Percentiles rank a stretch among this genome's conserved stretches.
phyloP scores from a whole-genome alignment of 2,329 filamentous ascomycete genomes.

The Ceratocystis colombiana region DNA sequence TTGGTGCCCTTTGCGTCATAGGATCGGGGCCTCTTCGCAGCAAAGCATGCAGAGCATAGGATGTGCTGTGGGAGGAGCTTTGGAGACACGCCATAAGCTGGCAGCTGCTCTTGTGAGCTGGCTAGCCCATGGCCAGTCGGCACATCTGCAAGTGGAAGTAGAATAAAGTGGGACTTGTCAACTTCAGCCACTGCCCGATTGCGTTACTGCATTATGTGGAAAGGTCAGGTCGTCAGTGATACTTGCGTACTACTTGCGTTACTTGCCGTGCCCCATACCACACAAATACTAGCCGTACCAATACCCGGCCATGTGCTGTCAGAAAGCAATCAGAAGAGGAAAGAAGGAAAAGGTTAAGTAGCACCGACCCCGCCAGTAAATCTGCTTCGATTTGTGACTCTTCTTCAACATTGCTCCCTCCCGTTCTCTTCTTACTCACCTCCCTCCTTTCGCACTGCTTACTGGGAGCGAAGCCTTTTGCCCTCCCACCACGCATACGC shows the following conservation, averaged over 20 bases:
- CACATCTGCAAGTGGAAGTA: not conserved
- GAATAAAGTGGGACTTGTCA: not conserved
- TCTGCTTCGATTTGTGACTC: not conserved
- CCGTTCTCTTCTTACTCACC: not conserved
- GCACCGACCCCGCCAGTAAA: not conserved
- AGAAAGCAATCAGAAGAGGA: slow-evolving; percentile 8
- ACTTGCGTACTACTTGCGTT: not conserved
- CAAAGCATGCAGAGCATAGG: not conserved
- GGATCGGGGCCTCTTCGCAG: slow-evolving; percentile 11
- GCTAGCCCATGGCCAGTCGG: not conserved
- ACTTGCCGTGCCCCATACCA: not conserved
- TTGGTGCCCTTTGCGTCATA: slow-evolving; percentile 14
- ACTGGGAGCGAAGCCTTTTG: not conserved
- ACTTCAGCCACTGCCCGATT: slow-evolving; percentile 2
- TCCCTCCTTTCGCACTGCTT: not conserved
- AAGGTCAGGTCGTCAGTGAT: not conserved
- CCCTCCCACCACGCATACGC: not conserved
- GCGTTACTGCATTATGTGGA: slow-evolving; percentile 9
- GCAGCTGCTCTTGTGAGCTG: slow-evolving; percentile 10
- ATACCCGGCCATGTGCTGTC: not conserved
- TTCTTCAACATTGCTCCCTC: slow-evolving; percentile 2
- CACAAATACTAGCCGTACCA: not conserved
- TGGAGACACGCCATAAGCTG: slow-evolving; percentile 13
- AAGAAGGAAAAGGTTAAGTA: slow-evolving; percentile 13
- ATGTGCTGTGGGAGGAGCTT: not conserved